Evolutionary conservation across 768 basidiomycete species (phyloP).

Genomic region (Tylopilus felleus): DNA sequence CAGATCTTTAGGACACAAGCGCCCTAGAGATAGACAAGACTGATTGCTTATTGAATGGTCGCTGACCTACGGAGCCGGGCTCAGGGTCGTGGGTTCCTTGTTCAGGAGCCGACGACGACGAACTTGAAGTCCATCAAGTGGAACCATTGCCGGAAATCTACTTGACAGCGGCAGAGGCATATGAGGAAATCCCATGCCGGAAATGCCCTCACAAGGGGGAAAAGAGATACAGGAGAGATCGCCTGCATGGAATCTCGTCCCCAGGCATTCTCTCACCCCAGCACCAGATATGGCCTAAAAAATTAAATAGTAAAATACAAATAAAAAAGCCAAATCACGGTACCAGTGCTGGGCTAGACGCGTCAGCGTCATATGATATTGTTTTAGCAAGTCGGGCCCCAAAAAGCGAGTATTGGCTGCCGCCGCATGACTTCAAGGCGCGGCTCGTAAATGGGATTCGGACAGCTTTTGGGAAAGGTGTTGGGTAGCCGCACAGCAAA

Average conservation of each 20-base stretch:
- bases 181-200: constrained; percentile 11
- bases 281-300: background rate
- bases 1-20: background rate
- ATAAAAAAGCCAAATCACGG: background rate
- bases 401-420: background rate
- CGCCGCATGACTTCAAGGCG: background rate
- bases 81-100: background rate
- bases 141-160: background rate
- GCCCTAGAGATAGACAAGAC: background rate
- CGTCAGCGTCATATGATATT: background rate
- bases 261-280: background rate
- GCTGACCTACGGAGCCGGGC: constrained; percentile 3
- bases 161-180: background rate
- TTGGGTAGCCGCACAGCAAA: background rate
- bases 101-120: constrained; percentile 3
- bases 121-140: too few species aligned
- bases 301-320: background rate
- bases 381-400: background rate
- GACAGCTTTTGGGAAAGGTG: background rate
- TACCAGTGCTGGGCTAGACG: background rate
- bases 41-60: too few species aligned
- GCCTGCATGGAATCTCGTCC: constrained; percentile 2
- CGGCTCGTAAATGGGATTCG: constrained; percentile 10
- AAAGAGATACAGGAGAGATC: constrained; percentile 7
- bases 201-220: constrained; percentile 1